Evolutionary conservation across 164 flowering plant species (phyloP), one percentile per base, ranked within the genome.

Genomic region (Stephania cephalantha): DNA sequence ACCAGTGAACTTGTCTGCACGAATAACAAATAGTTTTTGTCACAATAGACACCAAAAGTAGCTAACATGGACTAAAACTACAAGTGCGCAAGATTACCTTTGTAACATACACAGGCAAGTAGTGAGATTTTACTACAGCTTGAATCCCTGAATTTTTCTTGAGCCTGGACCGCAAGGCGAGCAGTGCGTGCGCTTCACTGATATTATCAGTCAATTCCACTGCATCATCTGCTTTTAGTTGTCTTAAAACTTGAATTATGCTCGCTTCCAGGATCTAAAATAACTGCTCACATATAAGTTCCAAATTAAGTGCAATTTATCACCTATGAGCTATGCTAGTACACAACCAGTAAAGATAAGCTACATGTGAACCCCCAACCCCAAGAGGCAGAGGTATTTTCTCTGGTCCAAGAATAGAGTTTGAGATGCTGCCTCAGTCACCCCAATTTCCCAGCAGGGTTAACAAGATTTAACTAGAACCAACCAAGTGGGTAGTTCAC

Each of bases 161-260:
- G 58, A 95, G 83, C 89, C 84, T 95, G 78, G 97, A 81, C 52
- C 87, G 94, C 84, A 88, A 84, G 31, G 95, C 99, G 78, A 95
- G 88, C 67, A 95, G 78, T 35, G 87, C 98, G 84, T 90, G 89
- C 82, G 98, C 98, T 79, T 93, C 88, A 31, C 96, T 93, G 77
- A 95, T 89, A 76, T 93, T 88, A 82, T 93, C 90, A 72, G 96
- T 93, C 77, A 93, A 81, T 64, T 80, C 84, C 73, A 95, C 75
- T 31, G 67, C 70, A 65, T 80, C 87, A 70, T 88, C 88, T 79
- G 87, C 73, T 72, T 83, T 85, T 85, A 95, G 78, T 78, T 89
- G 89, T 72, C 81, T 87, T 55, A 88, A 81, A 75, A 80, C 97
- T 85, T 95, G 97, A 17, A 82, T 72, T 72, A 90, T 85, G 73